These are phyloP conservation scores for Musa acuminata DNA, from an alignment of 176 grass and related monocot species.

Conservation along the genomic window DNA sequence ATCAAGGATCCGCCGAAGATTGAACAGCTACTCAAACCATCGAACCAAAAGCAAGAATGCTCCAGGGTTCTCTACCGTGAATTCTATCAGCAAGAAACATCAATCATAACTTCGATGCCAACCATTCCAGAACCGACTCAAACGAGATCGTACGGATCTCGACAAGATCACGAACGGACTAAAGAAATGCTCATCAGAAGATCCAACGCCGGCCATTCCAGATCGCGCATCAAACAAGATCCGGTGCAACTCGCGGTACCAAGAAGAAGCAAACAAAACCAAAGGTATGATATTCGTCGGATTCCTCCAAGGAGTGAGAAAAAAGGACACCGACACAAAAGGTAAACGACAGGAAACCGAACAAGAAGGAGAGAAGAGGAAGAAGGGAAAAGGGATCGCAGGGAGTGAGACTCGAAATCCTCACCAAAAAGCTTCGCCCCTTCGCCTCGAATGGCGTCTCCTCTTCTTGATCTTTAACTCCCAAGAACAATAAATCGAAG, in stretches of 20 bases:
- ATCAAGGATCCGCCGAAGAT: neutral
- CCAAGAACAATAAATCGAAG: neutral
- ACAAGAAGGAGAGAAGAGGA: no score
- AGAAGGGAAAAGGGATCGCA: neutral
- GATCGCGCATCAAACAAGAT: conserved; percentile 1
- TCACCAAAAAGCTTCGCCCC: neutral
- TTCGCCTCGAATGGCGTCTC: neutral
- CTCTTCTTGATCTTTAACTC: neutral
- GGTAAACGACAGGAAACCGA: neutral
- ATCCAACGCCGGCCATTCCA: no score
- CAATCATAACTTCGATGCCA: neutral
- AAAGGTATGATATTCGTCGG: neutral
- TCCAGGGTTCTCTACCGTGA: neutral
- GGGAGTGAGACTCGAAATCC: neutral
- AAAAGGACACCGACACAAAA: neutral
- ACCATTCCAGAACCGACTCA: neutral
- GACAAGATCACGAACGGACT: neutral
- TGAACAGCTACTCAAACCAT: neutral
- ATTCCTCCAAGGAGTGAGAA: neutral
- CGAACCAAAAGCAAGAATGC: neutral
- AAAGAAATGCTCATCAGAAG: neutral
- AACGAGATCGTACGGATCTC: neutral
- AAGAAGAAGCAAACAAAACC: neutral
- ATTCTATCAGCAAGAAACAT: neutral
- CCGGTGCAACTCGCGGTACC: neutral